Base-by-base conservation (phyloP, 257 asterid genomes). In the Przewalskia tangutica region DNA sequence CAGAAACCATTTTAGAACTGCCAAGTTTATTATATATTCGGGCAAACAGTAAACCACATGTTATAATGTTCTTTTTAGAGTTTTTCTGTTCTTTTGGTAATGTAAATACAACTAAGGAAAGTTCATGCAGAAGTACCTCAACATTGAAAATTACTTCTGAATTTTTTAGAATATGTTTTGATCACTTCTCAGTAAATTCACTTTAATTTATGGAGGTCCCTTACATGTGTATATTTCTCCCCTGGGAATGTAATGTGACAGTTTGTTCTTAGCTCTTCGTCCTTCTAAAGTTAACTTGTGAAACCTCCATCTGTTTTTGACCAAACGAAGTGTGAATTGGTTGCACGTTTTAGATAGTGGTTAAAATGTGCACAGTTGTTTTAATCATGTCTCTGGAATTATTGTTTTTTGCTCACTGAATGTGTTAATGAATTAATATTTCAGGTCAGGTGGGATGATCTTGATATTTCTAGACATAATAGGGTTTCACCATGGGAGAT, bases 401-500 rank as follows among this genome's bases (percentile, higher is more conserved):
- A 9, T 13, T 40, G 5, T 27, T 0, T 48, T 13, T 14, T 0
- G 23, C 79, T 75, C 27, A 50, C 46, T 27, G 14, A 50, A 75
- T 7, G 63, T 27, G 46, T 75, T 23, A 2, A 23, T 68, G 77
- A 48, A 27, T 14, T 62, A 27, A 14, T 75, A 50, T n/a, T 83
- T 82, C 92, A 96, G 99, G 98, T 96, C 66, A 89, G 98, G 85
- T 94, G 97, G 99, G 99, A 96, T 84, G 97, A 93, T 85, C 82
- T 91, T 89, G 98, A 93, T 84, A 89, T 87, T 23, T 87, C 90
- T 80, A 90, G 93, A 32, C 89, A 89, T 16, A 91, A 90, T 79
- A 87, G 99, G 88, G 97, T 96, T 46, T 96, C 99, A 42, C 99
- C 99, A 27, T 96, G 99, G 99, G 99, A 96, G 89, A 90, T 96